Base-by-base conservation (phyloP, 257 asterid genomes). In the Solanum tarijense region DNA sequence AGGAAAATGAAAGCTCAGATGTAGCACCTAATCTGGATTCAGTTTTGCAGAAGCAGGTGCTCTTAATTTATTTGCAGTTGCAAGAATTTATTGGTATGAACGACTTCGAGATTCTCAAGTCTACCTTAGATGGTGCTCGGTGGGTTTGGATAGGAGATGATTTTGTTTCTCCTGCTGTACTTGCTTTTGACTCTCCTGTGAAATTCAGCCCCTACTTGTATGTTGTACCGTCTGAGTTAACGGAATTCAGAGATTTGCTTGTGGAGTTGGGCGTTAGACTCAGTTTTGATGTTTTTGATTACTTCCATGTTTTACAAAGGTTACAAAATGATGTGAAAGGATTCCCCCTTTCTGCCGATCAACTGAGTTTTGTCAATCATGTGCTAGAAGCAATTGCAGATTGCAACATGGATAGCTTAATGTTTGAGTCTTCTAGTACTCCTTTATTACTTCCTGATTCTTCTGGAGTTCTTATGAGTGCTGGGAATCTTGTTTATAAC, bases 111-210 rank as follows among this genome's bases (percentile, higher is more conserved):
- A 27, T 88, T 85, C 93, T 96, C 86, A 93, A 88, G 87, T 91
- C 95, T 91, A 90, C 94, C 85, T 89, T 96, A 84, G 90, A 66
- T 88, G 98, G 93, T 66, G 93, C 91, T 89, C 87, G 89, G 87
- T 96, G 98, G 98, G 97, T 96, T 89, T 96, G 99, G 99, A 96
- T 94, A 90, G 99, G 99, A 89, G 99, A 96, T 92, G 99, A 94
- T 36, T 96, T 96, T 91, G 97, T 96, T 89, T 90, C 93, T 46
- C 92, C 98, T 16, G 89, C 92, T 88, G 96, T 94, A 86, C 98
- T 96, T 88, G 98, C 99, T 86, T 96, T 95, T 90, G 98, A 96
- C 92, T 95, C 99, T 72, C 99, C 99, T 74, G 97, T 95, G 90
- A 95, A 95, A 91, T 96, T 91, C 92, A 94, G 95, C 89, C 99